Conservation (phyloP, 805 yeast species). For the Spathaspora passalidarum region DNA sequence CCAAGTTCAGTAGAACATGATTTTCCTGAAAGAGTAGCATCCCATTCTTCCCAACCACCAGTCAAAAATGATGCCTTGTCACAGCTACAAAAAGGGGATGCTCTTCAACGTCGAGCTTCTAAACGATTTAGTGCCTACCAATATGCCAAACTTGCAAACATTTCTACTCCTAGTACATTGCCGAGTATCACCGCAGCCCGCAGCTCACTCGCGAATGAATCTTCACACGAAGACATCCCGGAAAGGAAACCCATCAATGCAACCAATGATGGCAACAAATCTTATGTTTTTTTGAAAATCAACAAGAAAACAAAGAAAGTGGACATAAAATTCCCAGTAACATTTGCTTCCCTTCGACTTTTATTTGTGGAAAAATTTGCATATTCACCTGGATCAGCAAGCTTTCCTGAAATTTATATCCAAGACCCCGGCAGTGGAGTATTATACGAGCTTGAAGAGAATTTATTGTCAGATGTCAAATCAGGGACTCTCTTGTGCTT, state of each 20-base stretch:
- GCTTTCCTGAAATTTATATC: constrained; percentile 77
- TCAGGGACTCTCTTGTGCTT: constrained; percentile 61
- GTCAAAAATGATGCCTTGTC: constrained; percentile 55
- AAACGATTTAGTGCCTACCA: constrained; percentile 93
- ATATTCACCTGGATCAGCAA: constrained; percentile 66
- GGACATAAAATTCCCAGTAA: constrained; percentile 40
- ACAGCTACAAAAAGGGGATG: constrained; percentile 78
- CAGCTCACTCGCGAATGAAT: background rate
- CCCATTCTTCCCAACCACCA: background rate
- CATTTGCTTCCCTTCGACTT: constrained; percentile 56
- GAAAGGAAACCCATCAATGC: background rate
- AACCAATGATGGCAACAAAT: constrained; percentile 5
- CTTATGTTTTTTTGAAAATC: constrained; percentile 46
- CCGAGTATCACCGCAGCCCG: constrained; percentile 5
- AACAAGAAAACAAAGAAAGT: constrained; percentile 57
- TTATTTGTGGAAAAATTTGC: constrained; percentile 86
- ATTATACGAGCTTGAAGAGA: constrained; percentile 79
- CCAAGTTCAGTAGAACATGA: background rate
- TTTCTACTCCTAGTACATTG: constrained; percentile 8
- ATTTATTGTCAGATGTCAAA: constrained; percentile 52
- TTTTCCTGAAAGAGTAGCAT: background rate
- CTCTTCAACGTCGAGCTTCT: constrained; percentile 88
- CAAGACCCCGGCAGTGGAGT: constrained; percentile 58
- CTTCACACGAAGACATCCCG: background rate
- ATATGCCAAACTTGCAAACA: constrained; percentile 66